A percentile compares a stretch with the other conserved stretches of the same genome.
These are phyloP conservation scores for Vigna nakashimae DNA, from an alignment of 306 rosid genomes.

Conservation along the genomic window DNA sequence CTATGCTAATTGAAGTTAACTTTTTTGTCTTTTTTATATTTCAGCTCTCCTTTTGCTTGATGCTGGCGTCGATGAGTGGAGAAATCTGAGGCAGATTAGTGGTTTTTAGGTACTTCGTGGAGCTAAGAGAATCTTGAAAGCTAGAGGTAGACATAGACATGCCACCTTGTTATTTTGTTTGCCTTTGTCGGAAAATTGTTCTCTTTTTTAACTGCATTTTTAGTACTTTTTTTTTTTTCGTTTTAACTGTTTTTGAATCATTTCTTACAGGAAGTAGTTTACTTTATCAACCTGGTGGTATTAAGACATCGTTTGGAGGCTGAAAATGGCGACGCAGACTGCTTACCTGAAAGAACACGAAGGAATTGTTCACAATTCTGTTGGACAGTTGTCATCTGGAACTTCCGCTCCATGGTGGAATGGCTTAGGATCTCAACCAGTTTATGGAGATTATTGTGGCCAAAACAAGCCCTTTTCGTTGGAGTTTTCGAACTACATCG, in stretches of 20 bases:
- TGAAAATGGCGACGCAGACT: conserved; percentile 66
- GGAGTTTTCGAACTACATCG: conserved; percentile 49
- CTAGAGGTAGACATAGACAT: background rate
- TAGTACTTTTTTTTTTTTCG: background rate
- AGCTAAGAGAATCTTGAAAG: conserved; percentile 20
- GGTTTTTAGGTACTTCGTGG: background rate
- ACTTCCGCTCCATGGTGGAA: conserved; percentile 66
- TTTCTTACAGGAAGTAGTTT: conserved; percentile 46
- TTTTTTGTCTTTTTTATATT: background rate
- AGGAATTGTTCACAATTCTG: conserved; percentile 53
- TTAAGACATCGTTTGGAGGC: conserved; percentile 19
- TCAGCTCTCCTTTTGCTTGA: conserved; percentile 27
- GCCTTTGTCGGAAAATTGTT: background rate
- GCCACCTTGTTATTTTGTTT: background rate
- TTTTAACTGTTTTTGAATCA: background rate
- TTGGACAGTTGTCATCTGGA: conserved; percentile 62
- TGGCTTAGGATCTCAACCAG: conserved; percentile 58
- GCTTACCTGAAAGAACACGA: conserved; percentile 65
- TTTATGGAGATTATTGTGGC: conserved; percentile 57
- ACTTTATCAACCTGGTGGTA: background rate
- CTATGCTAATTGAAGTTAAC: conserved; percentile 5
- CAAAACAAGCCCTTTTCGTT: conserved; percentile 58
- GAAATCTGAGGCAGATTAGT: conserved; percentile 2
- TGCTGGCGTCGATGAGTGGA: background rate
- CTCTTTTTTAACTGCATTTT: background rate